Percentiles rank a stretch among this genome's conserved stretches.
These are phyloP conservation scores for Nigrospora sphaerica DNA, from an alignment of 2,329 filamentous ascomycete species.

Conservation along the genomic window DNA sequence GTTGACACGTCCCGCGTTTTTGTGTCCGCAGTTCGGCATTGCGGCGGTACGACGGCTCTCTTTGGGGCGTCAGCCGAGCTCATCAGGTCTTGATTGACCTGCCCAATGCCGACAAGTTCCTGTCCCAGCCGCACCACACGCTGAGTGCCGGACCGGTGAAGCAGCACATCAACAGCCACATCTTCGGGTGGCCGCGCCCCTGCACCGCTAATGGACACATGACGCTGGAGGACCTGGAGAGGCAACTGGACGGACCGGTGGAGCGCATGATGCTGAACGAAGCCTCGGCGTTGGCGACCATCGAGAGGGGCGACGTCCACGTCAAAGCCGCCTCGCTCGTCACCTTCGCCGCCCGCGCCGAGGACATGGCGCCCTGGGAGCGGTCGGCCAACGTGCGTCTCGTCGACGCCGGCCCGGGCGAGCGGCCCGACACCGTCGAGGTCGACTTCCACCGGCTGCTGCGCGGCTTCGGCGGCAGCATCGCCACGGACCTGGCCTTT, in stretches of 20 bases:
- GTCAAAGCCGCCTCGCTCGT: conserved; percentile 4
- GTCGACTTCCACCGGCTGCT: conserved; percentile 6
- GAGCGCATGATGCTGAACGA: conserved; percentile 4
- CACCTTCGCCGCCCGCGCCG: conserved; percentile 1
- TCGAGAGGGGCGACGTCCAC: conserved; percentile 3
- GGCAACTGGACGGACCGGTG: conserved; percentile 1
- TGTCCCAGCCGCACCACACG: conserved; percentile 3
- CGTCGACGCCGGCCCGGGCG: neutral
- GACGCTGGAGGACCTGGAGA: conserved; percentile 3
- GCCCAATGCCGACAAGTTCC: conserved; percentile 6
- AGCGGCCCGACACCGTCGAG: conserved; percentile 2
- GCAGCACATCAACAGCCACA: conserved; percentile 3
- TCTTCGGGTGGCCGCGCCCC: conserved; percentile 6
- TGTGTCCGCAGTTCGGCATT: neutral
- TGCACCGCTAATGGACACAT: neutral
- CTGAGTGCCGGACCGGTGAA: neutral
- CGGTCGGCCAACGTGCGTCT: conserved; percentile 4
- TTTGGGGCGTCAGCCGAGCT: conserved; percentile 15
- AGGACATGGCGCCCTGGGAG: conserved; percentile 7
- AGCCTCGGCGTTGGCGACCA: conserved; percentile 1
- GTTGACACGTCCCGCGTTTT: neutral
- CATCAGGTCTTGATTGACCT: conserved; percentile 16
- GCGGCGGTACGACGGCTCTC: conserved; percentile 2
- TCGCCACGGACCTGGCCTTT: conserved; percentile 8
- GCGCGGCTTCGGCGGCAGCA: conserved; percentile 8